Conservation (phyloP, 768 basidiomycete species). For the Boletus reticulatus region DNA sequence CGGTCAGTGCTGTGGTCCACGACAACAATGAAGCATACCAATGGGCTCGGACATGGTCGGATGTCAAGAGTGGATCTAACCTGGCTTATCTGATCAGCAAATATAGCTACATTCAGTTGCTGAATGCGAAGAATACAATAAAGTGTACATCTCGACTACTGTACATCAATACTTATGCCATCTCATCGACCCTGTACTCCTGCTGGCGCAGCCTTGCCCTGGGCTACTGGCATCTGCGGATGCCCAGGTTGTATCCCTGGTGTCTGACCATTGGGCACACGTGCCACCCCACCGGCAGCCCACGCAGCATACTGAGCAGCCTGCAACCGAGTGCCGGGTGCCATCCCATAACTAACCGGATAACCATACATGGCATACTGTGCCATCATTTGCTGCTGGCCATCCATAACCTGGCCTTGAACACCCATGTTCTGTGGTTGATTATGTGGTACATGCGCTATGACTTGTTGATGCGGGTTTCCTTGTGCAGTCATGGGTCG, state of each 20-base stretch:
- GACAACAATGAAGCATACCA: constrained; percentile 17
- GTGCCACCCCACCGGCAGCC: constrained; percentile 16
- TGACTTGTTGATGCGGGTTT: constrained; percentile 26
- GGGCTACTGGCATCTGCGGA: constrained; percentile 29
- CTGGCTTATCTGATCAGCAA: constrained; percentile 20
- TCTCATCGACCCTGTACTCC: constrained; percentile 35
- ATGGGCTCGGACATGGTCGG: constrained; percentile 27
- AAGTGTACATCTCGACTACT: constrained; percentile 2
- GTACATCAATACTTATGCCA: constrained; percentile 1
- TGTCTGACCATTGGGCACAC: constrained; percentile 27
- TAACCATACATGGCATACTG: constrained; percentile 30
- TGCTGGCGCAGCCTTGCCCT: constrained; percentile 33
- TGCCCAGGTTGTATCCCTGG: constrained; percentile 29
- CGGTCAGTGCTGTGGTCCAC: neutral
- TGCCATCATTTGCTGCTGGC: constrained; percentile 30
- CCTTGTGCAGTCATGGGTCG: constrained; percentile 31
- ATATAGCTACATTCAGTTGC: constrained; percentile 3
- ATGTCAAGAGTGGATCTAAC: constrained; percentile 9
- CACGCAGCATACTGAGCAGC: constrained; percentile 25
- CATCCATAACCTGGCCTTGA: constrained; percentile 23
- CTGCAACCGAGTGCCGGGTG: constrained; percentile 14
- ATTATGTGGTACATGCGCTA: constrained; percentile 22
- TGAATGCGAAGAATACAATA: constrained; percentile 11
- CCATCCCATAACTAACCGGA: constrained; percentile 21
- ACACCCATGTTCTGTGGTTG: constrained; percentile 29